These are phyloP conservation scores for Nicotiana obtusifolia DNA, from an alignment of 257 asterid species.

Conservation along the genomic window DNA sequence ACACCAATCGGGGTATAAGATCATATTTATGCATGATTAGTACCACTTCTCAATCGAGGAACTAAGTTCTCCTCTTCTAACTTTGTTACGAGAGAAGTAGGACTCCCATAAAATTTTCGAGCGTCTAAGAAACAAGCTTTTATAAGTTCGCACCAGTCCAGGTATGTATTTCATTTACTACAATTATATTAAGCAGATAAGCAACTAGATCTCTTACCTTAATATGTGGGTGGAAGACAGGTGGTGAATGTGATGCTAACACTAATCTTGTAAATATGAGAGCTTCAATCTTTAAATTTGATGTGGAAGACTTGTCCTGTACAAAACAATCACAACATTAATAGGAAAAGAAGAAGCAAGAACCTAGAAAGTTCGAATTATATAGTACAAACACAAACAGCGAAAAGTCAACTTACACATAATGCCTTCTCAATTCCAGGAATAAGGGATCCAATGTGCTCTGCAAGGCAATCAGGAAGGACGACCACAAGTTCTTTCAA, in stretches of 20 bases:
- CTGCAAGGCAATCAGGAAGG: constrained; percentile 98
- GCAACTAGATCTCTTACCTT: constrained; percentile 47
- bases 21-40: neutral
- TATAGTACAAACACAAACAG: constrained; percentile 5
- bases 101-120: neutral
- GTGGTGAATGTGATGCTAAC: constrained; percentile 77
- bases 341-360: constrained; percentile 9
- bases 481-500: constrained; percentile 88
- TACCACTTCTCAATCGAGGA: neutral
- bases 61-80: neutral
- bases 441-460: constrained; percentile 91
- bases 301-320: constrained; percentile 98
- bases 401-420: constrained; percentile 51
- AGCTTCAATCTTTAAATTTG: constrained; percentile 95
- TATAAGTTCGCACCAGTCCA: neutral
- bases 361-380: neutral
- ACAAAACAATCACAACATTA: constrained; percentile 14
- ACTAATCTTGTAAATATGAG: constrained; percentile 94
- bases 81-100: neutral
- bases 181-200: neutral
- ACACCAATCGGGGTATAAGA: neutral
- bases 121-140: neutral
- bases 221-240: constrained; percentile 91
- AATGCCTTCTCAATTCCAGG: constrained; percentile 97
- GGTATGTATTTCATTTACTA: neutral